Evolutionary conservation across 805 yeast genomes (phyloP).

Genomic region (Sungouiozyma intestinalis): DNA sequence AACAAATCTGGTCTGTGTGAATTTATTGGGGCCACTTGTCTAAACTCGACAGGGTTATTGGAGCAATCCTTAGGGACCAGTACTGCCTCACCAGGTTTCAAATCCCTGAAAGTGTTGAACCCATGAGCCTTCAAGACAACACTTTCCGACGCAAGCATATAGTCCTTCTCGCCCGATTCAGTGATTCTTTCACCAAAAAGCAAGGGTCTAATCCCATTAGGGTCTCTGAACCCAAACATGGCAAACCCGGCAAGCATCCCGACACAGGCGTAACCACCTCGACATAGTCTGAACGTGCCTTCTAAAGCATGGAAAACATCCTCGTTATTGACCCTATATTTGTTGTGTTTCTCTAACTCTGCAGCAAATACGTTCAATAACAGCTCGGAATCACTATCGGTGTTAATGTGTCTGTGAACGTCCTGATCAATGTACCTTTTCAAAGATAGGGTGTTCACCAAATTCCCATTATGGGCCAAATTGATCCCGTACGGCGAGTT

Average conservation of each 20-base stretch:
- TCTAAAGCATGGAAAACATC: slow-evolving; percentile 80
- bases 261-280: slow-evolving; percentile 96
- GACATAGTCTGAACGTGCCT: slow-evolving; percentile 69
- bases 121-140: slow-evolving; percentile 92
- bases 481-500: slow-evolving; percentile 93
- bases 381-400: slow-evolving; percentile 92
- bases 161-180: slow-evolving; percentile 63
- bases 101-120: slow-evolving; percentile 66
- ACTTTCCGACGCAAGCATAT: slow-evolving; percentile 91
- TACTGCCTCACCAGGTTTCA: slow-evolving; percentile 93
- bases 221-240: slow-evolving; percentile 90
- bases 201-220: slow-evolving; percentile 91
- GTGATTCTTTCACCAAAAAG: slow-evolving; percentile 72
- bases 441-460: slow-evolving; percentile 76
- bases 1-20: slow-evolving; percentile 90
- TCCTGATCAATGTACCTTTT: slow-evolving; percentile 77
- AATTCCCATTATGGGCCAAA: slow-evolving; percentile 87
- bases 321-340: slow-evolving; percentile 81
- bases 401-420: slow-evolving; percentile 94
- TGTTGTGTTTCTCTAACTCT: slow-evolving; percentile 82
- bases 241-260: slow-evolving; percentile 97
- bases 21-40: slow-evolving; percentile 71
- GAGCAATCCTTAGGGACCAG: slow-evolving; percentile 71
- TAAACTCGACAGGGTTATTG: slow-evolving; percentile 41
- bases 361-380: slow-evolving; percentile 84